phyloP scores from a whole-genome alignment of 164 flowering plant genomes.

The Liquidambar formosana region DNA sequence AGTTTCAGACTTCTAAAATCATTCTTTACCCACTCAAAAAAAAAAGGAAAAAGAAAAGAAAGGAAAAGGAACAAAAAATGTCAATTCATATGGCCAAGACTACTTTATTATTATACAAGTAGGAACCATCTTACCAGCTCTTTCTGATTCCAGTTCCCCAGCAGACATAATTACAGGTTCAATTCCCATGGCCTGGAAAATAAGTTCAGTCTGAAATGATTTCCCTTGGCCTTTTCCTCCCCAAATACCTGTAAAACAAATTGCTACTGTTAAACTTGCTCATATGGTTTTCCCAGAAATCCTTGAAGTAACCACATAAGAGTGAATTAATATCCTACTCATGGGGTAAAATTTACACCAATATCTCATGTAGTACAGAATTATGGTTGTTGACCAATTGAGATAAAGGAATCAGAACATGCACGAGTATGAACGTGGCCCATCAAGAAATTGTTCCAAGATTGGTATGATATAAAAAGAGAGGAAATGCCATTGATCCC shows the following conservation, averaged over 20 bases:
- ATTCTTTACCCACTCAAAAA: neutral
- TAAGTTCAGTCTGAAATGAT: constrained; percentile 91
- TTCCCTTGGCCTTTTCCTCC: constrained; percentile 99
- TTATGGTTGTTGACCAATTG: too few species aligned
- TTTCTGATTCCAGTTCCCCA: constrained; percentile 94
- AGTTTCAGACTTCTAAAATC: neutral
- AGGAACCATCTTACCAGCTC: constrained; percentile 64
- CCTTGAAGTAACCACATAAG: neutral
- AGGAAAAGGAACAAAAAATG: neutral
- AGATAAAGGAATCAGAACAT: too few species aligned
- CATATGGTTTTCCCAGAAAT: neutral
- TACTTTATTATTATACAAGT: too few species aligned
- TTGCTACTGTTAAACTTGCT: neutral
- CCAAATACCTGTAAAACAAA: constrained; percentile 70
- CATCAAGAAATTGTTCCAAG: too few species aligned
- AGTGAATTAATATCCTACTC: neutral
- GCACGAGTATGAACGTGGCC: too few species aligned
- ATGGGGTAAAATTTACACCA: neutral
- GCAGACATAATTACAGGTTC: constrained; percentile 97
- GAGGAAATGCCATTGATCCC: too few species aligned
- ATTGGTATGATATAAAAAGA: too few species aligned
- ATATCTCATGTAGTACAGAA: neutral
- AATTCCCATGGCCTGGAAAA: constrained; percentile 85
- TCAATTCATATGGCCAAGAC: too few species aligned
- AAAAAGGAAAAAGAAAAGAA: neutral